phyloP scores from a whole-genome alignment of 306 rosid species.

The Begonia masoniana region DNA sequence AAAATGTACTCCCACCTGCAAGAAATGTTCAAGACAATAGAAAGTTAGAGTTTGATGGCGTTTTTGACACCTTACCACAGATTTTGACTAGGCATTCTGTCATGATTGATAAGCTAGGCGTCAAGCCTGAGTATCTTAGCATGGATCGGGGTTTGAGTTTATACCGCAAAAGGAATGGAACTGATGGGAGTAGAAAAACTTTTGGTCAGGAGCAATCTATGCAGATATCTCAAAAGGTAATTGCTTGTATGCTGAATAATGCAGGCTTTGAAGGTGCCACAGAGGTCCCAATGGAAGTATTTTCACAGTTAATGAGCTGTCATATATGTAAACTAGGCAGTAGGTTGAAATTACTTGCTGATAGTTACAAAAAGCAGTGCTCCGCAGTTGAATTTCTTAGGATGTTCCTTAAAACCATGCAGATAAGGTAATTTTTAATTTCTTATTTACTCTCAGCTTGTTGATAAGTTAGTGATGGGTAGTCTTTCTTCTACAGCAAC shows the following conservation, averaged over 20 bases:
- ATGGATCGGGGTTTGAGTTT: slow-evolving; percentile 47
- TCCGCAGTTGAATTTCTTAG: slow-evolving; percentile 68
- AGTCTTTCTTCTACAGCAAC: too few relatives aligned
- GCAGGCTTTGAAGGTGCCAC: slow-evolving; percentile 71
- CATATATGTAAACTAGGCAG: slow-evolving; percentile 57
- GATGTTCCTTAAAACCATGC: slow-evolving; percentile 78
- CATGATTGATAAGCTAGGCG: slow-evolving; percentile 72
- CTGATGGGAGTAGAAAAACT: slow-evolving; percentile 39
- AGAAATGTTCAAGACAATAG: slow-evolving; percentile 30
- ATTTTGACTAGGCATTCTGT: slow-evolving; percentile 41
- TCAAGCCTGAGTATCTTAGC: slow-evolving; percentile 45
- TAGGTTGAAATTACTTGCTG: slow-evolving; percentile 60
- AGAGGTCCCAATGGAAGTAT: slow-evolving; percentile 68
- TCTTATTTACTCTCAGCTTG: too few relatives aligned
- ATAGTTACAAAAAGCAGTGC: slow-evolving; percentile 75
- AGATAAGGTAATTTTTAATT: slow-evolving; percentile 45
- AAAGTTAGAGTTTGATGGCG: slow-evolving; percentile 40
- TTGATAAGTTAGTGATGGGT: too few relatives aligned
- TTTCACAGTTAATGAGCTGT: slow-evolving; percentile 59
- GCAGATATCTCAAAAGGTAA: slow-evolving; percentile 48
- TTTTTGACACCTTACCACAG: slow-evolving; percentile 67
- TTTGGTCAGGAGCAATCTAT: slow-evolving; percentile 55
- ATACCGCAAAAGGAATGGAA: slow-evolving; percentile 32
- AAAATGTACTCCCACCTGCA: slow-evolving; percentile 52
- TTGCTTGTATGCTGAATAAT: slow-evolving; percentile 44